Base-by-base conservation (phyloP, 2,329 filamentous ascomycete species). In the Trichoderma sp. region DNA sequence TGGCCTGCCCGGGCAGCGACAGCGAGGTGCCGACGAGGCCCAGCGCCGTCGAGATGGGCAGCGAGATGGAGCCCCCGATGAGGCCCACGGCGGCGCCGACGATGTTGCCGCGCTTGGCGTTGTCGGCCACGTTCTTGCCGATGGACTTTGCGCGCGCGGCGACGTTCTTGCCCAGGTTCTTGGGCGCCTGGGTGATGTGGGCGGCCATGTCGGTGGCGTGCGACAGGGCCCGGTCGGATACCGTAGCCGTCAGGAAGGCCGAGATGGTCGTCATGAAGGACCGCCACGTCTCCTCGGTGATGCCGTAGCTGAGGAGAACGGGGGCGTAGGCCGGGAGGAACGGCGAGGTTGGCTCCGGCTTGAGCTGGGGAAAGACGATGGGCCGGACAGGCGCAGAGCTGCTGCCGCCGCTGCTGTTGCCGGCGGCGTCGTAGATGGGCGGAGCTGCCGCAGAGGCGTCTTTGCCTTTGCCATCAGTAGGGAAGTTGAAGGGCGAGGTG, bases 181-280 rank as follows among this genome's bases (percentile, higher is more conserved):
- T 75, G 12, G 73, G 83, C 67, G 72, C 73, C 14, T 74, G 67
- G 59, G 75, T 71, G 1, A 82, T 55, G 24, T 74, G 69, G 43
- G 73, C 73, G 7, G 73, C 79, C 15, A 80, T 69, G 55, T 81
- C 80, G 39, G 73, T 76, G 1, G 79, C 80, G 66, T 81, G 80
- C 34, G 74, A 74, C 19, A 81, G 65, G 6, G 80, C 80, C 3
- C 78, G 76, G 57, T 80, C 77, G 0, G 78, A 78, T 0, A 82
- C 78, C 21, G 76, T 80, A 57, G 80, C 80, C 0, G 76, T 75
- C 6, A 83, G 74, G 65, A 83, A 82, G 1, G 78, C 80, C 0
- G 81, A 82, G 2, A 81, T 70, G 7, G 80, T 81, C 19, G 74
- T 68, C 1, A 78, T 62, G 17, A 78, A 78, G 0, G 77, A 74